phyloP scores from a whole-genome alignment of 192 early-diverging fungal genomes.

The Powellomyces hirtus region DNA sequence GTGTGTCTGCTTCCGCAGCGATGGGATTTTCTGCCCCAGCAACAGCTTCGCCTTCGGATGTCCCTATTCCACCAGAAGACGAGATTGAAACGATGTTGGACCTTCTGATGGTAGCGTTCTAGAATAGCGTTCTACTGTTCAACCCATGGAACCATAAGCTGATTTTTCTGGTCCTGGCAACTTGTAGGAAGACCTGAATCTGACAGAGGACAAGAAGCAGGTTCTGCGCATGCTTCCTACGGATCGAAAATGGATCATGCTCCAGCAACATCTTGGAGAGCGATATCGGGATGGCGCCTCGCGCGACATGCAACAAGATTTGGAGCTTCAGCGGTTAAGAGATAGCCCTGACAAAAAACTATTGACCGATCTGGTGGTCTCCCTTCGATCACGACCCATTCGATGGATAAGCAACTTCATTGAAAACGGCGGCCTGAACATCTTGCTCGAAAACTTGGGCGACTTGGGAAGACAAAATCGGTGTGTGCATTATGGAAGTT shows the following conservation, averaged over 20 bases:
- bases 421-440: constrained; percentile 51
- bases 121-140: neutral
- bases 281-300: constrained; percentile 39
- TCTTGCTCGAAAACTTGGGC: constrained; percentile 43
- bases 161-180: neutral
- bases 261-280: constrained; percentile 47
- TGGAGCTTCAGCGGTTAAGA: constrained; percentile 43
- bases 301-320: constrained; percentile 39
- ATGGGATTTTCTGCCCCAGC: constrained; percentile 21
- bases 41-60: constrained; percentile 7
- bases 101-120: constrained; percentile 42
- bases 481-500: constrained; percentile 5
- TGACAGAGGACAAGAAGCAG: constrained; percentile 52
- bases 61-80: constrained; percentile 31
- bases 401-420: constrained; percentile 55
- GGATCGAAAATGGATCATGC: constrained; percentile 52
- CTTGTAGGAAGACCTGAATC: constrained; percentile 43
- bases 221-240: constrained; percentile 37
- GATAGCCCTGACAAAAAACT: constrained; percentile 38
- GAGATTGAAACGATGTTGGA: constrained; percentile 54
- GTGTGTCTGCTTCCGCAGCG: constrained; percentile 13
- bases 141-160: neutral
- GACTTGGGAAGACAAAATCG: constrained; percentile 38
- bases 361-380: constrained; percentile 43
- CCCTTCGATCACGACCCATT: constrained; percentile 48